phyloP scores from a whole-genome alignment of 1,284 basidiomycete genomes.

The Phellopilus nigrolimitatus region DNA sequence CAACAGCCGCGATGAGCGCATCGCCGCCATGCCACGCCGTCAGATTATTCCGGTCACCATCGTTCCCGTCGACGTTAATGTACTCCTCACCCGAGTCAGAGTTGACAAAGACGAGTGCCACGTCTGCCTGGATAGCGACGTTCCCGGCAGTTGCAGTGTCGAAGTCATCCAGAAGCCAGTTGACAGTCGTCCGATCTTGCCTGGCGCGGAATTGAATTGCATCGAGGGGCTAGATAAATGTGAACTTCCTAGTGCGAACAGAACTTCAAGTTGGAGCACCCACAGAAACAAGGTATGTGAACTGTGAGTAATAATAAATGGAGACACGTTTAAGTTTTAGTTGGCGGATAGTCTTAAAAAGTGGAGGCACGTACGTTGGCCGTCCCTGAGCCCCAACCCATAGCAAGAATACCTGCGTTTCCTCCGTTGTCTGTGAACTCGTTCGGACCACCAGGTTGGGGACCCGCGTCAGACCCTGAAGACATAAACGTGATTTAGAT shows the following conservation, averaged over 20 bases:
- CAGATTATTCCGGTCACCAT: slow-evolving; percentile 76
- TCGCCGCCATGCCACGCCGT: slow-evolving; percentile 80
- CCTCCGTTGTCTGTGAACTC: slow-evolving; percentile 63
- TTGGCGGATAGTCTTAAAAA: neutral
- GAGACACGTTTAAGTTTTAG: slow-evolving; percentile 30
- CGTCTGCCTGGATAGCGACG: slow-evolving; percentile 49
- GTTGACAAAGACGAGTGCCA: slow-evolving; percentile 70
- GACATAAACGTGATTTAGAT: neutral
- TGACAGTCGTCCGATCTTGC: slow-evolving; percentile 55
- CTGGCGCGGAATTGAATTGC: slow-evolving; percentile 64
- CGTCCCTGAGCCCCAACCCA: slow-evolving; percentile 78
- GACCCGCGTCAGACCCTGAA: slow-evolving; percentile 61
- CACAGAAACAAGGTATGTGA: slow-evolving; percentile 58
- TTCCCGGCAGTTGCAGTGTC: slow-evolving; percentile 46
- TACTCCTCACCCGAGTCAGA: slow-evolving; percentile 74
- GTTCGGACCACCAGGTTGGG: slow-evolving; percentile 67
- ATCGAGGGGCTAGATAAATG: slow-evolving; percentile 50
- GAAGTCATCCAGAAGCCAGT: slow-evolving; percentile 64
- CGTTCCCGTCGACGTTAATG: slow-evolving; percentile 71
- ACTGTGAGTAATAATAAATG: slow-evolving; percentile 32
- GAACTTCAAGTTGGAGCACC: slow-evolving; percentile 20
- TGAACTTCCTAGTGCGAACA: slow-evolving; percentile 16
- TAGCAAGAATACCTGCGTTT: slow-evolving; percentile 67
- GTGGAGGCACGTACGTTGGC: slow-evolving; percentile 11
- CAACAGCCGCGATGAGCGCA: slow-evolving; percentile 52